Conservation (phyloP, 2,329 filamentous ascomycete genomes). For the Colletotrichum tropicale region DNA sequence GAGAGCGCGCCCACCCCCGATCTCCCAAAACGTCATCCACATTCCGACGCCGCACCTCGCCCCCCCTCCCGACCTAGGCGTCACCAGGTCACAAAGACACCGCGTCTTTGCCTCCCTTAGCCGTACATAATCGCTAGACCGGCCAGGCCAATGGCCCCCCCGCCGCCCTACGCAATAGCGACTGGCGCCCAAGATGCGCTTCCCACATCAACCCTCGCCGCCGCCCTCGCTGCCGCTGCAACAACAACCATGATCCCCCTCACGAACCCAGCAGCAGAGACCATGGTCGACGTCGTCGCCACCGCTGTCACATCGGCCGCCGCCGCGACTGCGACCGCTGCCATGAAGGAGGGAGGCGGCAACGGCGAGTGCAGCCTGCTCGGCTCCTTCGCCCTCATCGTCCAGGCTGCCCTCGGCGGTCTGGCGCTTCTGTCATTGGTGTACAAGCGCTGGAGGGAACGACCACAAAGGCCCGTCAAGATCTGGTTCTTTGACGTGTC, state of each 20-base stretch:
- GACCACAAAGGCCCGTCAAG: slow-evolving; percentile 89
- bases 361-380: slow-evolving; percentile 84
- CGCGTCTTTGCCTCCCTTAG: slow-evolving; percentile 2
- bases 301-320: slow-evolving; percentile 32
- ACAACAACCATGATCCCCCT: slow-evolving; percentile 9
- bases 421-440: slow-evolving; percentile 87
- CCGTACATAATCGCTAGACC: not conserved
- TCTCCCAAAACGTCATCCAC: slow-evolving; percentile 16
- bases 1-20: not conserved
- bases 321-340: slow-evolving; percentile 29
- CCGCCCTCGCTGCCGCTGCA: slow-evolving; percentile 6
- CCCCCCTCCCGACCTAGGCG: slow-evolving; percentile 1
- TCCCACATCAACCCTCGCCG: slow-evolving; percentile 9
- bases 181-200: slow-evolving; percentile 12
- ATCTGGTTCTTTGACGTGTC: slow-evolving; percentile 98
- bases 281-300: slow-evolving; percentile 28
- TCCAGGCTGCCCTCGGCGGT: slow-evolving; percentile 85
- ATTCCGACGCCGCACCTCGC: slow-evolving; percentile 7
- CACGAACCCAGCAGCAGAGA: slow-evolving; percentile 11
- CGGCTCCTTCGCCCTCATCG: slow-evolving; percentile 87
- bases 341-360: slow-evolving; percentile 32
- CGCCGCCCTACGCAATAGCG: slow-evolving; percentile 18
- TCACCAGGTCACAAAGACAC: slow-evolving; percentile 14
- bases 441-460: slow-evolving; percentile 90
- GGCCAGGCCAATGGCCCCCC: slow-evolving; percentile 15